Conservation (phyloP, 768 basidiomycete species). For the Hypsizygus marmoreus region DNA sequence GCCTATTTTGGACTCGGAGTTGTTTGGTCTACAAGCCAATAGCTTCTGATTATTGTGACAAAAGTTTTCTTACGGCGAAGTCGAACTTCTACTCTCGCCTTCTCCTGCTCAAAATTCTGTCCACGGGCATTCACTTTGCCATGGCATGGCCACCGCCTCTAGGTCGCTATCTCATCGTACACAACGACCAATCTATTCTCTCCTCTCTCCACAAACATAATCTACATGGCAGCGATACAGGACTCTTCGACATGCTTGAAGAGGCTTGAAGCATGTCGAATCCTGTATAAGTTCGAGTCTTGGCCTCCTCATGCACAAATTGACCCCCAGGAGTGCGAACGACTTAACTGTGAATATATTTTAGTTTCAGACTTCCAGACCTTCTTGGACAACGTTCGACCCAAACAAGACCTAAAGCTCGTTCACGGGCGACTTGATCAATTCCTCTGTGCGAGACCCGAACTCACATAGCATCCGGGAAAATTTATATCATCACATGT, state of each 20-base stretch:
- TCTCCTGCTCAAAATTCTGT: too few relatives aligned
- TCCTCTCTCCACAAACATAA: not conserved
- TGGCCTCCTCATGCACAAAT: not conserved
- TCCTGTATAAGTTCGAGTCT: too few relatives aligned
- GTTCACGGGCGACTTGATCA: slow-evolving; percentile 5
- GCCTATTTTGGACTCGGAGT: too few relatives aligned
- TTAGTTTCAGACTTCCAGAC: not conserved
- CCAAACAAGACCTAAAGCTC: not conserved
- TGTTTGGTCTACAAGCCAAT: too few relatives aligned
- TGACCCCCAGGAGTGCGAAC: not conserved
- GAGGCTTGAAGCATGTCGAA: too few relatives aligned
- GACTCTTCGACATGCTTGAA: too few relatives aligned
- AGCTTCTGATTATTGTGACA: too few relatives aligned
- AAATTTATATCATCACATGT: slow-evolving; percentile 35
- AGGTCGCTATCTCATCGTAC: not conserved
- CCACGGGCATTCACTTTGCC: not conserved
- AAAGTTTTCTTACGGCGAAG: too few relatives aligned
- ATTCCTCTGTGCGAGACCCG: not conserved
- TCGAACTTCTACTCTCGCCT: too few relatives aligned
- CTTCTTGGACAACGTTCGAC: not conserved
- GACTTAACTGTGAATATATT: not conserved
- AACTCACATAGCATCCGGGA: slow-evolving; percentile 6
- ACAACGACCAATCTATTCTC: not conserved
- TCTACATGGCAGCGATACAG: not conserved
- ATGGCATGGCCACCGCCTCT: slow-evolving; percentile 1